phyloP scores from a whole-genome alignment of 352 stramenopile species.

The Pythium sp. region DNA sequence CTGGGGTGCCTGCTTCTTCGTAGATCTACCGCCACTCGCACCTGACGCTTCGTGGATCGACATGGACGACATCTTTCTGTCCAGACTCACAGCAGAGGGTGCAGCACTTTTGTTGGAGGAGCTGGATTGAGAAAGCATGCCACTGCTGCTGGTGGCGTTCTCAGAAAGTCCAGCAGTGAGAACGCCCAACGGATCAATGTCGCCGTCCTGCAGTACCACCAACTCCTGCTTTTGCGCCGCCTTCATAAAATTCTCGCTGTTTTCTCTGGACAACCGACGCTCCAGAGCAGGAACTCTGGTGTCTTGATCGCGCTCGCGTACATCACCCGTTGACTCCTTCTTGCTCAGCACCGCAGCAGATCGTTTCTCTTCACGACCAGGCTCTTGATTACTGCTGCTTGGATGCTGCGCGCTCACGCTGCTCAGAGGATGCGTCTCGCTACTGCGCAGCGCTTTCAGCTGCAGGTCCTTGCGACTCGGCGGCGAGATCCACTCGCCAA shows the following conservation, averaged over 20 bases:
- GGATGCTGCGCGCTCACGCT: background rate
- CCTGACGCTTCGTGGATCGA: conserved; percentile 10
- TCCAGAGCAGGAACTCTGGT: background rate
- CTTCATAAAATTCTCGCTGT: background rate
- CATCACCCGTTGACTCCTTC: conserved; percentile 1
- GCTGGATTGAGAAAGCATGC: background rate
- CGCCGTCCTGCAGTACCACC: conserved; percentile 59
- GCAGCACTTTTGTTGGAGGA: background rate
- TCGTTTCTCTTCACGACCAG: conserved; percentile 6
- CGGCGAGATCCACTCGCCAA: conserved; percentile 33
- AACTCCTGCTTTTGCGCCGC: conserved; percentile 31
- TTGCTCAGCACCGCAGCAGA: background rate
- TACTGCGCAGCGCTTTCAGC: conserved; percentile 18
- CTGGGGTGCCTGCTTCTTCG: conserved; percentile 7
- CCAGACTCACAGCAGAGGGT: background rate
- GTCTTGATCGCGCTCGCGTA: background rate
- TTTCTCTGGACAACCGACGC: background rate
- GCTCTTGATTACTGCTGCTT: background rate
- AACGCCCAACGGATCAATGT: conserved; percentile 66
- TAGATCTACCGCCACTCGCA: background rate
- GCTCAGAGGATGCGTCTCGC: conserved; percentile 48
- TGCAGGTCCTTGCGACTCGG: conserved; percentile 25
- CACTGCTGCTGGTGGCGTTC: background rate
- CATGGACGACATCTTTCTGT: conserved; percentile 2
- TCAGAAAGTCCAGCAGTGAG: conserved; percentile 34